phyloP scores from a whole-genome alignment of 805 yeast genomes.

The Yamadazyma akitaensis region DNA sequence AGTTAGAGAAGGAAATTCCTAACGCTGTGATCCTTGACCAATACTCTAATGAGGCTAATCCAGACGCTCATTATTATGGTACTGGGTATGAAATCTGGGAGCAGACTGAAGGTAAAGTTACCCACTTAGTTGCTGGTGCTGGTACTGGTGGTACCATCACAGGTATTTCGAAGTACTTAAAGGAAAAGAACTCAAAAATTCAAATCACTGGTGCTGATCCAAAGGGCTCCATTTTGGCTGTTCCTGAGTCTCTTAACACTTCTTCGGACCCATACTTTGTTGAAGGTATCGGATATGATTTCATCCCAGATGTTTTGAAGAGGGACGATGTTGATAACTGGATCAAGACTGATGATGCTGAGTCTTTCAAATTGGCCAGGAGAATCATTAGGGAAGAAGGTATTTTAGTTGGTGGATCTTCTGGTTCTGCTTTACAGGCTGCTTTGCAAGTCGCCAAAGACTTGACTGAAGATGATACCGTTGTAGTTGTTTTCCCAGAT shows the following conservation, averaged over 20 bases:
- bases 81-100: constrained; percentile 85
- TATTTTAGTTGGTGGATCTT: constrained; percentile 84
- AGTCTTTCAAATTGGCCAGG: constrained; percentile 76
- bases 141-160: constrained; percentile 96
- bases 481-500: constrained; percentile 84
- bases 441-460: constrained; percentile 66
- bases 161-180: constrained; percentile 81
- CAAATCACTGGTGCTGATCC: constrained; percentile 82
- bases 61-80: constrained; percentile 78
- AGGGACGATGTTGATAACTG: constrained; percentile 67
- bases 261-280: constrained; percentile 64
- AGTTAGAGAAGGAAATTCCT: constrained; percentile 78
- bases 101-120: constrained; percentile 68
- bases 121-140: constrained; percentile 83
- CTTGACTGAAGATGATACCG: constrained; percentile 66
- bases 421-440: constrained; percentile 81
- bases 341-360: constrained; percentile 84
- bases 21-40: constrained; percentile 83
- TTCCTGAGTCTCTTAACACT: constrained; percentile 67
- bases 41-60: constrained; percentile 74
- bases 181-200: constrained; percentile 63
- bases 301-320: constrained; percentile 76
- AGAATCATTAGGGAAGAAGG: constrained; percentile 83
- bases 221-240: constrained; percentile 78
- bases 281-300: constrained; percentile 91